Evolutionary conservation across 1,139 yeast species (phyloP).

Genomic region (Nakaseomyces bracarensis): DNA sequence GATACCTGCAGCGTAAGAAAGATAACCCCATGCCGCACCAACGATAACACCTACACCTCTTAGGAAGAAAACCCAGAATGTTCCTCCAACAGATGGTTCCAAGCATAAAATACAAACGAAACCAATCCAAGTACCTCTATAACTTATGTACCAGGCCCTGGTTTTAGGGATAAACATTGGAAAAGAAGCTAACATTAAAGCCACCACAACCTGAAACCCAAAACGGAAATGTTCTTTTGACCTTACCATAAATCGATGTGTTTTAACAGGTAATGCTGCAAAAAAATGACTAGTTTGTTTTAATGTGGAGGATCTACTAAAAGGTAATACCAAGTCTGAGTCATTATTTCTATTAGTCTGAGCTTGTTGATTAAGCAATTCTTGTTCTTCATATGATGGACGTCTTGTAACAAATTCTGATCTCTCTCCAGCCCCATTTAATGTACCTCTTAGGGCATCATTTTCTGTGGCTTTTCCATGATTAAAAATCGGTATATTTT

Average conservation of each 20-base stretch:
- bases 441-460: slow-evolving; percentile 33
- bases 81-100: slow-evolving; percentile 46
- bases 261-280: slow-evolving; percentile 11
- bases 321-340: slow-evolving; percentile 11
- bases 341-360: slow-evolving; percentile 8
- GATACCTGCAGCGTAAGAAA: slow-evolving; percentile 39
- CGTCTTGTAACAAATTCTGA: slow-evolving; percentile 15
- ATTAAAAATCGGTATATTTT: slow-evolving; percentile 30
- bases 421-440: slow-evolving; percentile 15
- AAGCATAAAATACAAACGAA: slow-evolving; percentile 43
- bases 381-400: slow-evolving; percentile 27
- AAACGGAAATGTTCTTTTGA: slow-evolving; percentile 36
- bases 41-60: slow-evolving; percentile 40
- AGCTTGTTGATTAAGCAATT: slow-evolving; percentile 20
- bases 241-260: slow-evolving; percentile 20
- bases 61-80: slow-evolving; percentile 39
- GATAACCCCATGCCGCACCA: slow-evolving; percentile 44
- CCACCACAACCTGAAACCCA: slow-evolving; percentile 40
- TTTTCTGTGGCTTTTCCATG: slow-evolving; percentile 28
- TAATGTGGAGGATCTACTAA: slow-evolving; percentile 7
- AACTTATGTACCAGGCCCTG: slow-evolving; percentile 39
- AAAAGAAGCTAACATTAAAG: slow-evolving; percentile 40
- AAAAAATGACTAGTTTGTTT: background rate
- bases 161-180: slow-evolving; percentile 42
- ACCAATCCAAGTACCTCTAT: slow-evolving; percentile 46